Percentiles rank a stretch among this genome's conserved stretches.
Conservation (phyloP, 495 filamentous ascomycete species). For the Tricharina praecox region DNA sequence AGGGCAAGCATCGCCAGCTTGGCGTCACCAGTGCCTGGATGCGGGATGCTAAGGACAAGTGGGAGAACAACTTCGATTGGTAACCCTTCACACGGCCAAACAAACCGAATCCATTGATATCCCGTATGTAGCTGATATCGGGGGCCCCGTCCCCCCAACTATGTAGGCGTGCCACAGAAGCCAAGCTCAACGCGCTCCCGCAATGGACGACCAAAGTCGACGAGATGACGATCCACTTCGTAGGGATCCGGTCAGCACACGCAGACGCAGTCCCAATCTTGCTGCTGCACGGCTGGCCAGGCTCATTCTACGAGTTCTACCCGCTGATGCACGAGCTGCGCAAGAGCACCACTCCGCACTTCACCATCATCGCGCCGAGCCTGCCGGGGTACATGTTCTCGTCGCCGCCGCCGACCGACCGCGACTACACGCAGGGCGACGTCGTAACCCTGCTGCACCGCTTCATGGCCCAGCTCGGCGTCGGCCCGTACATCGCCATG, state of each 20-base stretch:
- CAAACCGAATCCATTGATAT: too few relatives aligned
- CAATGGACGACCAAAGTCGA: conserved; percentile 40
- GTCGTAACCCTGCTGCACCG: conserved; percentile 36
- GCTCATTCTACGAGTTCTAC: conserved; percentile 36
- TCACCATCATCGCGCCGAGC: conserved; percentile 49
- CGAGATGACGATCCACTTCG: conserved; percentile 41
- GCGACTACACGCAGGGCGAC: conserved; percentile 32
- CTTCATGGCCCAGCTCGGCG: conserved; percentile 44
- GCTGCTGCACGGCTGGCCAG: conserved; percentile 48
- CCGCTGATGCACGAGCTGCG: conserved; percentile 30
- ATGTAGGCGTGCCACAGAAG: conserved; percentile 39
- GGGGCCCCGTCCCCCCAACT: too few relatives aligned
- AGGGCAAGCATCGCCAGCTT: background rate
- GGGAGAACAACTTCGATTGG: conserved; percentile 31
- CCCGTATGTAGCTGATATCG: too few relatives aligned
- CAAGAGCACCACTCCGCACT: conserved; percentile 33
- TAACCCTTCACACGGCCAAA: conserved; percentile 8
- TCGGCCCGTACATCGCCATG: conserved; percentile 45
- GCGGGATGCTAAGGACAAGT: conserved; percentile 31
- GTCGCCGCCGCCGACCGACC: conserved; percentile 33
- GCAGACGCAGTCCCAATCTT: conserved; percentile 43
- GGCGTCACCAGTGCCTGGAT: conserved; percentile 45
- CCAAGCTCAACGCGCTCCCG: conserved; percentile 44
- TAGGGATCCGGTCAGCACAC: conserved; percentile 43
- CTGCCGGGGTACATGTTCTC: conserved; percentile 49